phyloP scores from a whole-genome alignment of 169 alveolate species.

The Eimeria necatrix region DNA sequence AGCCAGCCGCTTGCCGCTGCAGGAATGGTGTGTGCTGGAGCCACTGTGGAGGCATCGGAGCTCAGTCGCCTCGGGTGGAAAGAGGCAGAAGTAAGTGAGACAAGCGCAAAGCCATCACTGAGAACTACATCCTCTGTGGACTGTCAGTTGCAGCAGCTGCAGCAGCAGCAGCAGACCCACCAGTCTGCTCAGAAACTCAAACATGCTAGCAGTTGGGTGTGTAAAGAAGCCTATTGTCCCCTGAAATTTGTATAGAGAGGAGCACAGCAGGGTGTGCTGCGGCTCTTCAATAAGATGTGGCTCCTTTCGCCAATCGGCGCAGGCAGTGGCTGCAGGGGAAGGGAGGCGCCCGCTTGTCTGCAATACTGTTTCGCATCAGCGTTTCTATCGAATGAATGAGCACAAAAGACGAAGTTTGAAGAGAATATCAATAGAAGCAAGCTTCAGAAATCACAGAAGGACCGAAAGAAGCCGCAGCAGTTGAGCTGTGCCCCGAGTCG shows the following conservation, averaged over 20 bases:
- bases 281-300: neutral
- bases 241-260: neutral
- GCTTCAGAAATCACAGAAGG: neutral
- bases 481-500: constrained; percentile 18
- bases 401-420: neutral
- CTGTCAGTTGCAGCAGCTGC: too few species aligned
- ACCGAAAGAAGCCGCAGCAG: neutral
- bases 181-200: constrained; percentile 21
- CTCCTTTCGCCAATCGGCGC: neutral
- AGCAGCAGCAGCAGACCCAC: constrained; percentile 15
- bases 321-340: neutral
- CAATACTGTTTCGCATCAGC: neutral
- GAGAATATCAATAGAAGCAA: neutral
- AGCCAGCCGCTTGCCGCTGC: too few species aligned
- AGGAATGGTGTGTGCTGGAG: too few species aligned
- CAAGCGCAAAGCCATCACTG: too few species aligned
- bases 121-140: too few species aligned
- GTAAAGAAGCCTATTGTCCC: neutral
- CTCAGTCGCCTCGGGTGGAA: too few species aligned
- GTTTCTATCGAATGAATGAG: neutral
- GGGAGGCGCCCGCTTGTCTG: neutral
- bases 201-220: neutral
- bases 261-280: neutral
- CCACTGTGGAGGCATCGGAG: too few species aligned
- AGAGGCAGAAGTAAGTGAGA: too few species aligned